phyloP scores from a whole-genome alignment of 108 stramenopile genomes.

The Pseudonitzschia pungens region DNA sequence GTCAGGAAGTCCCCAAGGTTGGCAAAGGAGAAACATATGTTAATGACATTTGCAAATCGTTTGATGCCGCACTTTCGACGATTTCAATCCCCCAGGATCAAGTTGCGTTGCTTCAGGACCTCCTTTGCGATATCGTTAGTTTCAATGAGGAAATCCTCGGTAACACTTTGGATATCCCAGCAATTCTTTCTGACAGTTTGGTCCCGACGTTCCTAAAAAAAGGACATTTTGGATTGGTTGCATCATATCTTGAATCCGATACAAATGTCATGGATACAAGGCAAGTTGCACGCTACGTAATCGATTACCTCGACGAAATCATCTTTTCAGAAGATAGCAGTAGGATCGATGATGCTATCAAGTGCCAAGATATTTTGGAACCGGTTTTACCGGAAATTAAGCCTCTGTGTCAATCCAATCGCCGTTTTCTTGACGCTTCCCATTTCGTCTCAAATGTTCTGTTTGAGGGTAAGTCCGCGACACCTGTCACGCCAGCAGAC shows the following conservation, averaged over 20 bases:
- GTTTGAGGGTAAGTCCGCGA: conserved; percentile 23
- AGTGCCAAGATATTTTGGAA: conserved; percentile 49
- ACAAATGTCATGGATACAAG: conserved; percentile 33
- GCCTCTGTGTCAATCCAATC: conserved; percentile 34
- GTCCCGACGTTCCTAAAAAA: conserved; percentile 19
- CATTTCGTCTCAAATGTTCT: conserved; percentile 47
- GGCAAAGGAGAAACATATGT: conserved; percentile 17
- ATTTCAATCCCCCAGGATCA: background rate
- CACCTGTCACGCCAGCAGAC: conserved; percentile 25
- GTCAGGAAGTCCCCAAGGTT: background rate
- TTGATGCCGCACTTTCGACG: conserved; percentile 26
- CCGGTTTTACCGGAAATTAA: conserved; percentile 49
- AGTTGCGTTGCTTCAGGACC: conserved; percentile 24
- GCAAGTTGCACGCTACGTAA: conserved; percentile 13
- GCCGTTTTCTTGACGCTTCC: conserved; percentile 56
- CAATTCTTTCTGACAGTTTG: conserved; percentile 11
- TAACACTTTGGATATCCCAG: conserved; percentile 17
- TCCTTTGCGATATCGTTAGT: conserved; percentile 59
- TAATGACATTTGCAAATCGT: conserved; percentile 47
- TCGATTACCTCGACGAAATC: conserved; percentile 29
- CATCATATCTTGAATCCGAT: conserved; percentile 6
- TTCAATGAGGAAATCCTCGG: conserved; percentile 42
- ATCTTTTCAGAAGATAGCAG: conserved; percentile 20
- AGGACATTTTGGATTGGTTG: conserved; percentile 28
- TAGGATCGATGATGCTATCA: conserved; percentile 16